phyloP scores from a whole-genome alignment of 2,329 filamentous ascomycete species.

The Penicillium decumbens region DNA sequence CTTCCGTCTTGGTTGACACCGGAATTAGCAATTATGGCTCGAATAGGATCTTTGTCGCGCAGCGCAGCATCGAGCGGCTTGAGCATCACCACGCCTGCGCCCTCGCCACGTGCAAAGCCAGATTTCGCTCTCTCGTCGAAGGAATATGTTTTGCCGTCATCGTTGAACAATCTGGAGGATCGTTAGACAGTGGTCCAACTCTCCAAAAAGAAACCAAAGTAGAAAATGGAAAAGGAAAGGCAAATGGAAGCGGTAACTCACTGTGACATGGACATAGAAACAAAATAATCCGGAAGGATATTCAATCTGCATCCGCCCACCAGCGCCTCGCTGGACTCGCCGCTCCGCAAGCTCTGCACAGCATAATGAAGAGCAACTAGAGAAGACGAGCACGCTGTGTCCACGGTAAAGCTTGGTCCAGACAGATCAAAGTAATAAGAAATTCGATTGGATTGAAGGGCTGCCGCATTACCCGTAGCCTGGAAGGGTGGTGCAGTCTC shows the following conservation, averaged over 20 bases:
- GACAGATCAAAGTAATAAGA: conserved; percentile 29
- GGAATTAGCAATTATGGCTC: conserved; percentile 34
- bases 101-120: conserved; percentile 36
- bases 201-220: neutral
- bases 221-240: neutral
- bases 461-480: conserved; percentile 20
- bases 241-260: neutral
- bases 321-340: conserved; percentile 24
- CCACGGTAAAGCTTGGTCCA: conserved; percentile 28
- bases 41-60: conserved; percentile 33
- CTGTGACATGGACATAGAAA: conserved; percentile 27
- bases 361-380: conserved; percentile 28
- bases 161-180: conserved; percentile 19
- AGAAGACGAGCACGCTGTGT: conserved; percentile 29
- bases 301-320: conserved; percentile 26
- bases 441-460: conserved; percentile 26
- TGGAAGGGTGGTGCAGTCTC: conserved; percentile 21
- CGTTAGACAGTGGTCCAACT: neutral
- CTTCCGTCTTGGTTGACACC: conserved; percentile 33
- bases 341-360: conserved; percentile 23
- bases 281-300: conserved; percentile 24
- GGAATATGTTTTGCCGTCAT: conserved; percentile 25
- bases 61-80: conserved; percentile 34
- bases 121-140: conserved; percentile 28
- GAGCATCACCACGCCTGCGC: conserved; percentile 31